A percentile compares a stretch with the other conserved stretches of the same genome.
Conservation (phyloP, 345 rosid species). For the Lepidium sativum region DNA sequence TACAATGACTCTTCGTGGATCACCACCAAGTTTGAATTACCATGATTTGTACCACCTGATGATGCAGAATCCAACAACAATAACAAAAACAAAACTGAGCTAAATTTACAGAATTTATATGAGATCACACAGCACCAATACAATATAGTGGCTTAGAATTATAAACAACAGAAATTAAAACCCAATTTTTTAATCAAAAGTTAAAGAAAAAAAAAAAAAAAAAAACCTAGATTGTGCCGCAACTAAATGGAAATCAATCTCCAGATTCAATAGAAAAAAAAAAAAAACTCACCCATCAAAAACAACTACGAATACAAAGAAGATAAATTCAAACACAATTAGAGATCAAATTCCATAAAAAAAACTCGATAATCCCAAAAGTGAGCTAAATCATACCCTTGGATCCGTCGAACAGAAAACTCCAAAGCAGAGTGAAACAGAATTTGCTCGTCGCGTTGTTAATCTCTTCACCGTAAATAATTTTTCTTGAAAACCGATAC, state of each 20-base stretch:
- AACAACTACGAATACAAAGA: background rate
- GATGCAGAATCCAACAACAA: background rate
- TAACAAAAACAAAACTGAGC: background rate
- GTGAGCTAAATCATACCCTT: conserved; percentile 22
- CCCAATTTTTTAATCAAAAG: background rate
- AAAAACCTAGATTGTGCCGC: conserved; percentile 1
- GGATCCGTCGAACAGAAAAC: background rate
- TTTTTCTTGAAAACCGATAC: background rate
- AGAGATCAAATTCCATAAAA: background rate
- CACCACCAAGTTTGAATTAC: conserved; percentile 28
- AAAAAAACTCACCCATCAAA: background rate
- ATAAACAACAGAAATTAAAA: background rate
- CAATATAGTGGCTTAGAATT: background rate
- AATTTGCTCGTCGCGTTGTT: conserved; percentile 3
- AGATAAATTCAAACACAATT: background rate
- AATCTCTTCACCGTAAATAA: background rate
- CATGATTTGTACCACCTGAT: conserved; percentile 29
- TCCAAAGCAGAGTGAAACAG: conserved; percentile 12
- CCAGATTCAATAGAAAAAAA: conserved; percentile 4
- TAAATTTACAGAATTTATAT: background rate
- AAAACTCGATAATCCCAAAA: background rate
- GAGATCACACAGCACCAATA: conserved; percentile 21
- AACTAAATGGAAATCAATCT: background rate
- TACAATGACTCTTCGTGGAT: conserved; percentile 22
- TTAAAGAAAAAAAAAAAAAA: background rate